These are phyloP conservation scores for Nelumbo lutea DNA, from an alignment of 164 flowering plant species.

Conservation along the genomic window DNA sequence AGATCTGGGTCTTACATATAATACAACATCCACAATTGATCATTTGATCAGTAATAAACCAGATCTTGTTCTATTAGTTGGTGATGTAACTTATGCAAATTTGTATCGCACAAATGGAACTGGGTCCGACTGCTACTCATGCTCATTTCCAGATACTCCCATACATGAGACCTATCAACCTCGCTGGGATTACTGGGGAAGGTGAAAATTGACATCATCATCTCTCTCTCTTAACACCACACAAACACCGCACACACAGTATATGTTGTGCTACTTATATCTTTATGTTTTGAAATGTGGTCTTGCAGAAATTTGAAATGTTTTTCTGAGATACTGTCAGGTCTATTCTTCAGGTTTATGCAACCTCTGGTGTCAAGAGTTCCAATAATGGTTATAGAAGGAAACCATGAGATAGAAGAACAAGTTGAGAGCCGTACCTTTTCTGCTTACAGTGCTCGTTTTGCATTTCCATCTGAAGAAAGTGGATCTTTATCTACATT, in stretches of 20 bases:
- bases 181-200: slow-evolving; percentile 99
- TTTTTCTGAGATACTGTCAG: background rate
- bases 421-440: slow-evolving; percentile 62
- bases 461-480: slow-evolving; percentile 81
- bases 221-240: background rate
- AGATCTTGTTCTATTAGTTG: slow-evolving; percentile 72
- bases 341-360: slow-evolving; percentile 61
- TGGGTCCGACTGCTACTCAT: slow-evolving; percentile 79
- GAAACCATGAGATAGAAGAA: slow-evolving; percentile 87
- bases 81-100: slow-evolving; percentile 84
- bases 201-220: slow-evolving; percentile 34
- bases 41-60: slow-evolving; percentile 70
- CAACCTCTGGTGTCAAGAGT: slow-evolving; percentile 71
- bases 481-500: slow-evolving; percentile 74
- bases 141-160: slow-evolving; percentile 66
- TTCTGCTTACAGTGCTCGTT: slow-evolving; percentile 78
- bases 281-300: background rate
- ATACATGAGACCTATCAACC: slow-evolving; percentile 95
- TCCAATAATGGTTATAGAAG: slow-evolving; percentile 92
- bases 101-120: slow-evolving; percentile 89
- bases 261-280: no score
- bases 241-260: no score
- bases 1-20: slow-evolving; percentile 91
- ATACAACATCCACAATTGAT: slow-evolving; percentile 65
- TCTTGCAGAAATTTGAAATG: background rate